Base-by-base conservation (phyloP, 2,329 filamentous ascomycete species). In the Parascedosporium putredinis region DNA sequence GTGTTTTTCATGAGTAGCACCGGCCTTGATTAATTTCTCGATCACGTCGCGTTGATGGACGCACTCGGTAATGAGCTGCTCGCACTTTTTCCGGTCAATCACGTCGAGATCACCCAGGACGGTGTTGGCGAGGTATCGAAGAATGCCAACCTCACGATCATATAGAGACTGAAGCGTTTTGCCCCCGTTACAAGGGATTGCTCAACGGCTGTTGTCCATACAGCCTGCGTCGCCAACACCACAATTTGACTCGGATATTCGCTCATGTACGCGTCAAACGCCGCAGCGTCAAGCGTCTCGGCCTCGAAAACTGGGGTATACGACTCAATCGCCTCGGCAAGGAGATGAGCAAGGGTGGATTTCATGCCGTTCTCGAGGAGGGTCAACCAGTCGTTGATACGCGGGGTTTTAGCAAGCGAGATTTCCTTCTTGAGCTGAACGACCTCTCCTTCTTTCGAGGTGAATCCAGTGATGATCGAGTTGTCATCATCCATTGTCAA, bases 331-430 rank as follows among this genome's bases (percentile, higher is more conserved):
- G 93, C 91, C 63, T 97, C 90, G 2, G 83, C 83, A 25, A 98
- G 76, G 24, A 95, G 74, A 64, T 97, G 91, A 0, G 93, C 93
- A 16, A 99, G 77, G 0, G 93, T 95, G 29, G 82, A 76, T 66
- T 96, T 96, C 90, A 98, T 97, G 56, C 85, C 94, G 52, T 73
- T 83, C 65, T 98, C 93, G 27, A 99, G 72, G 4, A 94, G 82
- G 25, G 87, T 86, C n/a, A 99, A 76, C 93, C 93, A 99, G 66
- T 98, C 93, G 60, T 99, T 98, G 73, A 99, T 96, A 59, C 88
- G 86, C 1, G 94, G 94, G 1, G 88, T 95, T 67, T 95, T 95
- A 58, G 88, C 78, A 45, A 98, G 75, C 14, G 88, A 95, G 54
- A 99, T 91, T 49, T 93, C 86, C 60, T 86, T 91, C 69, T 90